A percentile compares a stretch with the other conserved stretches of the same genome.
Evolutionary conservation across 2,329 filamentous ascomycete genomes (phyloP).

Genomic region (Thyridium curvatum): DNA sequence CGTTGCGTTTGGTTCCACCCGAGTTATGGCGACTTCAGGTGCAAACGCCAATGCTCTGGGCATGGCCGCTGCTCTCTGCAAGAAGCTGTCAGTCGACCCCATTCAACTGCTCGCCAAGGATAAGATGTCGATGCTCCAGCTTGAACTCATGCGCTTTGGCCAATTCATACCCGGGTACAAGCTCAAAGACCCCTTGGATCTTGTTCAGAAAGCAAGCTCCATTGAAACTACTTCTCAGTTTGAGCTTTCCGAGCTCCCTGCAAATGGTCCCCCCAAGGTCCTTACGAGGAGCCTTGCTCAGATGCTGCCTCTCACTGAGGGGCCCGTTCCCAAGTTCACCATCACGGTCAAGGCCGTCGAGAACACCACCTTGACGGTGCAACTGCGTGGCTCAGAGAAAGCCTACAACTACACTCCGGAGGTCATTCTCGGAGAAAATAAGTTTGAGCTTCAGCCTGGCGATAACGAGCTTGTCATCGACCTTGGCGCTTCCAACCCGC

Average conservation of each 20-base stretch:
- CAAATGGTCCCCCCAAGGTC: slow-evolving; percentile 15
- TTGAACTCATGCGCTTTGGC: slow-evolving; percentile 15
- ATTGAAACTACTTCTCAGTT: slow-evolving; percentile 8
- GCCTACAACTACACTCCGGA: slow-evolving; percentile 17
- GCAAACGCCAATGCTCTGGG: slow-evolving; percentile 15
- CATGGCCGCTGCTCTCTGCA: slow-evolving; percentile 13
- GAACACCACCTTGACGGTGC: slow-evolving; percentile 11
- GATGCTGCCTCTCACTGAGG: slow-evolving; percentile 13
- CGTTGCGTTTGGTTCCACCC: slow-evolving; percentile 15
- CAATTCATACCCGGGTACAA: slow-evolving; percentile 16
- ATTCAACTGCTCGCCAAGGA: slow-evolving; percentile 13
- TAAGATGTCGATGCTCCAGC: slow-evolving; percentile 14
- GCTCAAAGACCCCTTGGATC: slow-evolving; percentile 11
- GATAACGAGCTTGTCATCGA: slow-evolving; percentile 10
- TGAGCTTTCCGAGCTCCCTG: slow-evolving; percentile 9
- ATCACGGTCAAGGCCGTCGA: slow-evolving; percentile 11
- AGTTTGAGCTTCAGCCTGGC: slow-evolving; percentile 9
- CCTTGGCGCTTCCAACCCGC: slow-evolving; percentile 12
- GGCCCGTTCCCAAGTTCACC: slow-evolving; percentile 10
- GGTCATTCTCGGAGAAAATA: slow-evolving; percentile 9
- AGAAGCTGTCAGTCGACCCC: slow-evolving; percentile 10
- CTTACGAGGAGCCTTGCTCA: slow-evolving; percentile 14
- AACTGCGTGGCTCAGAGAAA: slow-evolving; percentile 16
- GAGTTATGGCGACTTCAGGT: slow-evolving; percentile 17
- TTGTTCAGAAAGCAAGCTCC: slow-evolving; percentile 7